phyloP scores from a whole-genome alignment of 2,329 filamentous ascomycete genomes.

The Trichoderma cornu-damae region DNA sequence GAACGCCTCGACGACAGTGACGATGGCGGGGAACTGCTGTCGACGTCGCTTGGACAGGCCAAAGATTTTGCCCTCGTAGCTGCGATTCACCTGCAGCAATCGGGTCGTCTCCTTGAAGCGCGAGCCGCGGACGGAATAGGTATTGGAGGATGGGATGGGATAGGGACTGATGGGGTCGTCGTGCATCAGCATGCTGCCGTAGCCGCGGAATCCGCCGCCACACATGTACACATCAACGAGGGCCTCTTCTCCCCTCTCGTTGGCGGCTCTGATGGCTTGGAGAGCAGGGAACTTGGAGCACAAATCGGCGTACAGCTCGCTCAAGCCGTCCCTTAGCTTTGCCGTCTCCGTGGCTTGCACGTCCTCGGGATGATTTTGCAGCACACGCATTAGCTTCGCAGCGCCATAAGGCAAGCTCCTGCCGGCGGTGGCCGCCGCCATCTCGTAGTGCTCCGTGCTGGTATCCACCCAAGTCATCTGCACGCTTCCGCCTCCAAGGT shows the following conservation, averaged over 20 bases:
- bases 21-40: slow-evolving; percentile 77
- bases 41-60: slow-evolving; percentile 76
- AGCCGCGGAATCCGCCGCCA: slow-evolving; percentile 84
- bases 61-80: slow-evolving; percentile 56
- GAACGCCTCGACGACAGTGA: slow-evolving; percentile 72
- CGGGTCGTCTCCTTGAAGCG: slow-evolving; percentile 53
- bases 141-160: slow-evolving; percentile 76
- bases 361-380: slow-evolving; percentile 38
- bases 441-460: slow-evolving; percentile 41
- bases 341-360: slow-evolving; percentile 44
- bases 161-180: slow-evolving; percentile 69
- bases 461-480: slow-evolving; percentile 62
- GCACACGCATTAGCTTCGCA: slow-evolving; percentile 49
- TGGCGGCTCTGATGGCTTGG: slow-evolving; percentile 33
- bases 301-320: slow-evolving; percentile 53
- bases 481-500: slow-evolving; percentile 70
- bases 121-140: slow-evolving; percentile 60
- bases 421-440: slow-evolving; percentile 49
- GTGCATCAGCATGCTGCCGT: slow-evolving; percentile 85
- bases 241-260: slow-evolving; percentile 27
- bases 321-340: slow-evolving; percentile 55
- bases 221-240: slow-evolving; percentile 75
- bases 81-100: slow-evolving; percentile 49
- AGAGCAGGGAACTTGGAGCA: slow-evolving; percentile 49
- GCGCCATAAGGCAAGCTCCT: slow-evolving; percentile 58